phyloP scores from a whole-genome alignment of 2,329 filamentous ascomycete species.

The Aspergillus flavus region DNA sequence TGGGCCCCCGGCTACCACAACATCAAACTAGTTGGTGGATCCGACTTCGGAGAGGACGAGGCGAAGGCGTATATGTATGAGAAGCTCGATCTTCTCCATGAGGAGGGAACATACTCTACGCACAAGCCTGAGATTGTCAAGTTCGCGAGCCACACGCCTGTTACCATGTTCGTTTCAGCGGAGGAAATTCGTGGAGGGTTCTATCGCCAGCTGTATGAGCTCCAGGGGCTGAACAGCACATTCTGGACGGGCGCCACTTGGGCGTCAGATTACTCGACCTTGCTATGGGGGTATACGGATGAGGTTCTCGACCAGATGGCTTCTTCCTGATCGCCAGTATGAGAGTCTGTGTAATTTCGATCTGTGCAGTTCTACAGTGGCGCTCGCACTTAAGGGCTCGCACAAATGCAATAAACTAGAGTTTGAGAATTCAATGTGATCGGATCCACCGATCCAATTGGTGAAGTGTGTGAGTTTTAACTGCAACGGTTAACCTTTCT shows the following conservation, averaged over 20 bases:
- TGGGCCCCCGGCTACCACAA: background rate
- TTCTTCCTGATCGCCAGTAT: background rate
- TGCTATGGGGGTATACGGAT: background rate
- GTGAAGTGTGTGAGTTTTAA: no score
- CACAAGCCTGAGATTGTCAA: background rate
- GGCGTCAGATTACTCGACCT: background rate
- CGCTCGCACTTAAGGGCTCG: no score
- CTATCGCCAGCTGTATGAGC: background rate
- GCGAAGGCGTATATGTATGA: background rate
- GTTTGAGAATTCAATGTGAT: no score
- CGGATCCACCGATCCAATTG: no score
- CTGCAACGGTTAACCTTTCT: no score
- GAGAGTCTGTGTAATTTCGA: background rate
- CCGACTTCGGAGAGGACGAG: background rate
- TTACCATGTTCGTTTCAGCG: background rate
- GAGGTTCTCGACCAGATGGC: background rate
- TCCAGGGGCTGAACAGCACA: constrained; percentile 4
- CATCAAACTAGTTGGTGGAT: background rate
- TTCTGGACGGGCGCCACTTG: constrained; percentile 3
- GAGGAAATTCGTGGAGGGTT: constrained; percentile 1
- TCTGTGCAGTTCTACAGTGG: background rate
- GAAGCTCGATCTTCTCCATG: background rate
- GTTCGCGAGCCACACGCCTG: background rate
- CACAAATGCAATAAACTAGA: no score
- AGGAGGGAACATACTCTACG: background rate